Evolutionary conservation across 345 rosid species (phyloP).

Genomic region (Lepidium aucheri): DNA sequence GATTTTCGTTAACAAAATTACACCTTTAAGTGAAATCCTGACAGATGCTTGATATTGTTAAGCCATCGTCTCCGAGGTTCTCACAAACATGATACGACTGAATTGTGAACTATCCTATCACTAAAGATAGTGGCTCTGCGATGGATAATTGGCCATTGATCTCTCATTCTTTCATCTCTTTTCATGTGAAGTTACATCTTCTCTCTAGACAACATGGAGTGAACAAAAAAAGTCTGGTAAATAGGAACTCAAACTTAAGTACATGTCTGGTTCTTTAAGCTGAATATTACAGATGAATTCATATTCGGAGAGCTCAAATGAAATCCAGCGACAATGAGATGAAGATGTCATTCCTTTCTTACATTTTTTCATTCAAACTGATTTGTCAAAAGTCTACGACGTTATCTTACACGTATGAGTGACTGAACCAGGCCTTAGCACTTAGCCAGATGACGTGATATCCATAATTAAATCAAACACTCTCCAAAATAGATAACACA

Average conservation of each 20-base stretch:
- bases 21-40: background rate
- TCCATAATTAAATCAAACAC: constrained; percentile 7
- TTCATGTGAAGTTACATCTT: no score
- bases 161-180: no score
- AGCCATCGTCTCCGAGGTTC: no score
- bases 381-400: constrained; percentile 2
- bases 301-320: background rate
- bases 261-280: background rate
- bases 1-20: background rate
- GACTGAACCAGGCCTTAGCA: background rate
- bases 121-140: no score
- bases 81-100: no score
- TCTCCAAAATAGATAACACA: background rate
- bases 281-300: background rate
- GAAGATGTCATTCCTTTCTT: background rate
- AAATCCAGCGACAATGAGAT: background rate
- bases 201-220: no score
- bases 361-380: background rate
- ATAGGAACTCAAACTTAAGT: background rate
- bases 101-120: no score
- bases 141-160: no score
- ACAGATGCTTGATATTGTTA: no score
- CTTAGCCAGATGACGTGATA: background rate
- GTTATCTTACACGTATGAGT: constrained; percentile 27
- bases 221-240: background rate